These are phyloP conservation scores for Kodamaea arcana DNA, from an alignment of 1,139 yeast genomes.

Conservation along the genomic window DNA sequence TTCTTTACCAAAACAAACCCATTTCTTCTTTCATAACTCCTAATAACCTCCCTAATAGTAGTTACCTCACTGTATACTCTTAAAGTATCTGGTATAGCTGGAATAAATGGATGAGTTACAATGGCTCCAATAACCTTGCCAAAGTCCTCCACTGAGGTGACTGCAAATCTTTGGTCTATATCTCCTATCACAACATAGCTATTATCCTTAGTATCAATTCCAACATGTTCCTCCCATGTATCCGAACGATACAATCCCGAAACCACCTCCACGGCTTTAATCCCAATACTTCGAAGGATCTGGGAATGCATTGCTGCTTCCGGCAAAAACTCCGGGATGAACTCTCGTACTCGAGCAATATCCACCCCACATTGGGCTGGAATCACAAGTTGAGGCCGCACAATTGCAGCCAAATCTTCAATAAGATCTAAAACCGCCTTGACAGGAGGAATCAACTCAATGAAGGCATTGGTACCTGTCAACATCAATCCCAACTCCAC, in stretches of 20 bases:
- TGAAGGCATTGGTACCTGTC: slow-evolving; percentile 46
- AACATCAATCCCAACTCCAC: slow-evolving; percentile 30
- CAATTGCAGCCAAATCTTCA: slow-evolving; percentile 32
- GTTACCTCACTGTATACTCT: slow-evolving; percentile 40
- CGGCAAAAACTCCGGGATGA: slow-evolving; percentile 32
- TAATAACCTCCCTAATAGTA: slow-evolving; percentile 37
- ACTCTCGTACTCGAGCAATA: slow-evolving; percentile 17
- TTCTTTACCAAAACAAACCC: slow-evolving; percentile 30
- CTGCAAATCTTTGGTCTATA: slow-evolving; percentile 28
- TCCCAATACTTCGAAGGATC: slow-evolving; percentile 28
- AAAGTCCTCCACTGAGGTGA: slow-evolving; percentile 41
- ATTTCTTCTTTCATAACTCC: slow-evolving; percentile 38
- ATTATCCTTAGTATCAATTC: slow-evolving; percentile 31
- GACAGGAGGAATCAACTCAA: slow-evolving; percentile 37
- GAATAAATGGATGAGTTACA: slow-evolving; percentile 37
- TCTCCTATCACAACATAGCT: slow-evolving; percentile 42
- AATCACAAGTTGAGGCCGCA: slow-evolving; percentile 50
- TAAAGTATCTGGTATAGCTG: slow-evolving; percentile 44
- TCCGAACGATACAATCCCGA: no score
- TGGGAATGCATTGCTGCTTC: slow-evolving; percentile 37
- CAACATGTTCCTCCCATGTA: no score
- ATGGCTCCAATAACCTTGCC: slow-evolving; percentile 39
- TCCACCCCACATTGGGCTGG: slow-evolving; percentile 64
- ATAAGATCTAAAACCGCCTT: slow-evolving; percentile 20
- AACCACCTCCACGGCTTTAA: slow-evolving; percentile 25